Evolutionary conservation across 2,329 filamentous ascomycete species (phyloP).

Genomic region (Sporothrix schenckii): DNA sequence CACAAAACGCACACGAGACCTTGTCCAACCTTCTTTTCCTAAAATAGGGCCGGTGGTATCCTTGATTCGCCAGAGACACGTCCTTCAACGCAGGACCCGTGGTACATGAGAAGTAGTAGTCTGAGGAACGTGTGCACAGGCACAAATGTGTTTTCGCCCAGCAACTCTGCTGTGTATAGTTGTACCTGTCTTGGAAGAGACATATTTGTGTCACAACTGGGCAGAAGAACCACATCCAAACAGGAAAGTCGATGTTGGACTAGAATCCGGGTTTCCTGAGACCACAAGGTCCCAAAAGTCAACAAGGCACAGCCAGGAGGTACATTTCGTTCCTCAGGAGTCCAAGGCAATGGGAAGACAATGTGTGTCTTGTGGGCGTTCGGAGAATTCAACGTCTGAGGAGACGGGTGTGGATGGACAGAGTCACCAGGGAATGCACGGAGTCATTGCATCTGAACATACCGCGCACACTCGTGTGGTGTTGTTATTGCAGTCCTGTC

Average conservation of each 20-base stretch:
- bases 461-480: not conserved
- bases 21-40: not conserved
- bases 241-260: not conserved
- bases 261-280: not conserved
- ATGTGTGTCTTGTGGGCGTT: slow-evolving; percentile 19
- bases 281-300: not conserved
- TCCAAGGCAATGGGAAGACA: not conserved
- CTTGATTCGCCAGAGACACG: slow-evolving; percentile 4
- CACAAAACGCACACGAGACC: not conserved
- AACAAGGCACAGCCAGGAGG: not conserved
- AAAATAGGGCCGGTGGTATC: slow-evolving; percentile 17
- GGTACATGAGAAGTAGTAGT: not conserved
- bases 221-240: not conserved
- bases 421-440: not conserved
- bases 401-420: not conserved
- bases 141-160: slow-evolving; percentile 14
- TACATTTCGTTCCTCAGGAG: not conserved
- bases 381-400: slow-evolving; percentile 4
- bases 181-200: not conserved
- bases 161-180: not conserved
- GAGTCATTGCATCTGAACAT: not conserved
- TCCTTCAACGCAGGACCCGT: not conserved
- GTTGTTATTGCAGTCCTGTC: slow-evolving; percentile 2
- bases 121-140: not conserved
- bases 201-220: not conserved